Evolutionary conservation across 2,329 filamentous ascomycete genomes (phyloP).

Genomic region (Aspergillus tubingensis): DNA sequence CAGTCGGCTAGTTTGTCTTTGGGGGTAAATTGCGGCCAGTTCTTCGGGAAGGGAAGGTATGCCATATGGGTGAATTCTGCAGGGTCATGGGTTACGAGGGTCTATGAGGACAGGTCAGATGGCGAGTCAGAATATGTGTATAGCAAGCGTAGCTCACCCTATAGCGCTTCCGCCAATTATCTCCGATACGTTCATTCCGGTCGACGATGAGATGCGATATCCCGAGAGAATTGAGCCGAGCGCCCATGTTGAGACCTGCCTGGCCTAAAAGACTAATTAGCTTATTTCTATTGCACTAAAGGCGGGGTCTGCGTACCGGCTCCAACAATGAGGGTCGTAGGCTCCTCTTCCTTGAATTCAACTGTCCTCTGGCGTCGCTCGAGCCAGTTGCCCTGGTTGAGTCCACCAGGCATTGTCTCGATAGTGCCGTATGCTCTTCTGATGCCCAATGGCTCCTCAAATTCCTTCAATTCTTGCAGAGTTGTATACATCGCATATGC

Average conservation of each 20-base stretch:
- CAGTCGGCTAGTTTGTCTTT: constrained; percentile 53
- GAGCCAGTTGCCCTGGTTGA: constrained; percentile 39
- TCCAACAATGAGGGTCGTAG: constrained; percentile 45
- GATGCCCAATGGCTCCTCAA: constrained; percentile 37
- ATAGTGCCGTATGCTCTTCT: constrained; percentile 38
- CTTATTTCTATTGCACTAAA: background rate
- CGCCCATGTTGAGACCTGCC: constrained; percentile 45
- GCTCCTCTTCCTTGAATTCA: constrained; percentile 40
- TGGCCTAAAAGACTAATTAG: constrained; percentile 34
- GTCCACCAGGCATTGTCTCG: constrained; percentile 36
- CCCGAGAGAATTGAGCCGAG: constrained; percentile 44
- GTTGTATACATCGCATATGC: constrained; percentile 43
- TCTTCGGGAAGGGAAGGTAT: constrained; percentile 44
- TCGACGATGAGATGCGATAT: constrained; percentile 49
- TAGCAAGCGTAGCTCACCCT: constrained; percentile 27
- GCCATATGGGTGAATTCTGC: constrained; percentile 43
- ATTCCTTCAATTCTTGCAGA: constrained; percentile 38
- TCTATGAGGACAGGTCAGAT: constrained; percentile 21
- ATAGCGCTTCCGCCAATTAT: constrained; percentile 56
- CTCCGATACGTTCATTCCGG: constrained; percentile 48
- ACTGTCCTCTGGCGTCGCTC: constrained; percentile 36
- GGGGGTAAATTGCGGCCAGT: constrained; percentile 47
- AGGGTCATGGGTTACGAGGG: constrained; percentile 45
- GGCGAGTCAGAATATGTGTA: background rate
- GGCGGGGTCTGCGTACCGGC: constrained; percentile 30